These are phyloP conservation scores for Adiantum capillusveneris DNA, from an alignment of 75 land plant genomes.

Conservation along the genomic window DNA sequence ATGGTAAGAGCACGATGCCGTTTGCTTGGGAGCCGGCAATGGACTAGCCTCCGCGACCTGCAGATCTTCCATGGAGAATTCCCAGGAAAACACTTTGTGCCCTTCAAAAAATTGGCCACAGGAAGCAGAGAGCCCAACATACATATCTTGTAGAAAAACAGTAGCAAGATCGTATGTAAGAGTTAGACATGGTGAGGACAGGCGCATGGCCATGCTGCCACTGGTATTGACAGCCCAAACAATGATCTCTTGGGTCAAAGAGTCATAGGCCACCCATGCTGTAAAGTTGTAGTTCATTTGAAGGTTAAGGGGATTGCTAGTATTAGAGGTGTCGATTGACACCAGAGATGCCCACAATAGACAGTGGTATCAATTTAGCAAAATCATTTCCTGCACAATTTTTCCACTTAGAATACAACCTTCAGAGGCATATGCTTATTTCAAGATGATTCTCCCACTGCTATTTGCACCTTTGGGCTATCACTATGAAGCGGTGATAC, in stretches of 20 bases:
- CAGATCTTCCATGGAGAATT: neutral
- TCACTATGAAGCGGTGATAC: no score
- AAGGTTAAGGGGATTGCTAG: no score
- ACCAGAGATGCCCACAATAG: no score
- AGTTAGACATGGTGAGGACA: neutral
- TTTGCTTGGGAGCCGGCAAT: neutral
- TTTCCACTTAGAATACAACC: no score
- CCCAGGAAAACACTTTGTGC: neutral
- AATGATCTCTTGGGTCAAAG: neutral
- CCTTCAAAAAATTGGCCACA: neutral
- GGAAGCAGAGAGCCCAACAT: neutral
- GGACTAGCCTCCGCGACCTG: no score
- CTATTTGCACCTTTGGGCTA: no score
- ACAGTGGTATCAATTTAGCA: no score
- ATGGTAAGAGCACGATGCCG: neutral
- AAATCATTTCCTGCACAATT: no score
- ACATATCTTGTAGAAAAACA: neutral
- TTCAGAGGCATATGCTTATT: no score
- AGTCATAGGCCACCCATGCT: neutral
- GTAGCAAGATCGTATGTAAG: neutral
- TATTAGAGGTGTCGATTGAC: no score
- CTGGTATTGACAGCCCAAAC: neutral
- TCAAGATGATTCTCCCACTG: no score
- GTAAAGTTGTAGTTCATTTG: neutral
- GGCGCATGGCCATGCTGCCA: neutral